These are phyloP conservation scores for Balakata baccata DNA, from an alignment of 345 rosid species.

Conservation along the genomic window DNA sequence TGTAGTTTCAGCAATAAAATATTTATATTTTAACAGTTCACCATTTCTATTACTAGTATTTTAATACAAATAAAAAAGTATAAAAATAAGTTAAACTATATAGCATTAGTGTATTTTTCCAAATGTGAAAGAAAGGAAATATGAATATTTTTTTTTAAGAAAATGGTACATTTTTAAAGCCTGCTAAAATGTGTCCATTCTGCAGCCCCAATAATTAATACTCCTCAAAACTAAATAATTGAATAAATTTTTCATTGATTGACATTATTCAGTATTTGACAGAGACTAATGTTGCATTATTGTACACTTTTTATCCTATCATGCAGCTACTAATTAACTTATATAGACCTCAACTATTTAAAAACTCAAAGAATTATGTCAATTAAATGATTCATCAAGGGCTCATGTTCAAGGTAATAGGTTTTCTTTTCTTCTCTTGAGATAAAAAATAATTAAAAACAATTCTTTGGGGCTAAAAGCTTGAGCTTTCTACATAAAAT, in stretches of 20 bases:
- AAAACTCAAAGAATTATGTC: slow-evolving; percentile 25
- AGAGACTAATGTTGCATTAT: not conserved
- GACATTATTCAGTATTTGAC: not conserved
- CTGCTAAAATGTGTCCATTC: slow-evolving; percentile 22
- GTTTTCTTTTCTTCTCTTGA: slow-evolving; percentile 2
- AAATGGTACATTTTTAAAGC: slow-evolving; percentile 30
- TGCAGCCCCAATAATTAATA: slow-evolving; percentile 22
- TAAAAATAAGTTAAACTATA: too few relatives aligned
- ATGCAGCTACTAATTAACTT: not conserved
- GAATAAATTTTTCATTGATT: not conserved
- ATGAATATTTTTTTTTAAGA: too few relatives aligned
- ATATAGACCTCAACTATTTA: slow-evolving; percentile 4
- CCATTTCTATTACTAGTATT: too few relatives aligned
- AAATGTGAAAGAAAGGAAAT: slow-evolving; percentile 3
- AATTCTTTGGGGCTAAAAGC: not conserved
- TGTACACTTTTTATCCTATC: slow-evolving; percentile 17
- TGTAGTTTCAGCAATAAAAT: too few relatives aligned
- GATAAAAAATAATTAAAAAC: not conserved
- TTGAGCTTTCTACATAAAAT: slow-evolving; percentile 11
- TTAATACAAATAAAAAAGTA: too few relatives aligned
- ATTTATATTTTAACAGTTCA: too few relatives aligned
- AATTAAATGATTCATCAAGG: slow-evolving; percentile 25
- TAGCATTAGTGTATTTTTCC: too few relatives aligned
- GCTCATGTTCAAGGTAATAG: slow-evolving; percentile 18
- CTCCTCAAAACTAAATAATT: too few relatives aligned